These are phyloP conservation scores for Talaromyces marneffei DNA, from an alignment of 2,329 filamentous ascomycete genomes.

Conservation along the genomic window DNA sequence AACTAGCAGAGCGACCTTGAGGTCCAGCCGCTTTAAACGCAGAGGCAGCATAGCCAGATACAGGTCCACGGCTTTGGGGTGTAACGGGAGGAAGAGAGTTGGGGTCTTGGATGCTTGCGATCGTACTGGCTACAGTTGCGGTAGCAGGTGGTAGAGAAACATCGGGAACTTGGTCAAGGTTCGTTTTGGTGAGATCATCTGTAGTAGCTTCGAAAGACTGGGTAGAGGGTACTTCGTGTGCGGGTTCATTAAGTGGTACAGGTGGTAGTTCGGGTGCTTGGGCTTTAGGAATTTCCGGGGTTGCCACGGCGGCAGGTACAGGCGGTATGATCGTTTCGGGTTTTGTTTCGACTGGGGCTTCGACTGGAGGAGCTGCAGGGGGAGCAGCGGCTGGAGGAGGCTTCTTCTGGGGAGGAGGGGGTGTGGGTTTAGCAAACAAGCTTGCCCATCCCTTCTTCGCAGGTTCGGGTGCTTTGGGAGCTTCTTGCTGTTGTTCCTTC, in stretches of 20 bases:
- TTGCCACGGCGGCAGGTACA: conserved; percentile 38
- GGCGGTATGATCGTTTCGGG: conserved; percentile 23
- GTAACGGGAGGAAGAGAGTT: conserved; percentile 51
- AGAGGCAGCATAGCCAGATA: conserved; percentile 70
- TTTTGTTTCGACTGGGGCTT: conserved; percentile 33
- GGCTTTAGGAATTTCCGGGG: conserved; percentile 38
- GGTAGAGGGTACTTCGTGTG: conserved; percentile 28
- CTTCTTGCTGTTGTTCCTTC: conserved; percentile 18
- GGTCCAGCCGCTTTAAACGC: conserved; percentile 69
- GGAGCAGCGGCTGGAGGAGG: conserved; percentile 36
- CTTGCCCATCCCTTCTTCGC: conserved; percentile 60
- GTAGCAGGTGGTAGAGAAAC: conserved; percentile 69
- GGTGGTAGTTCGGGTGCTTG: conserved; percentile 28
- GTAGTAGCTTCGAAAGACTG: conserved; percentile 60
- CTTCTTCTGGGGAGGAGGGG: conserved; percentile 45
- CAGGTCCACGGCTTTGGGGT: conserved; percentile 46
- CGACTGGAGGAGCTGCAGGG: conserved; percentile 29
- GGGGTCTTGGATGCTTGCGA: conserved; percentile 78
- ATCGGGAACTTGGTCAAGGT: conserved; percentile 86
- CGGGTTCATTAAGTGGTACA: conserved; percentile 30
- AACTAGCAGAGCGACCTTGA: conserved; percentile 65
- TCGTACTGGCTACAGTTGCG: conserved; percentile 80
- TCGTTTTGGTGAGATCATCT: conserved; percentile 82
- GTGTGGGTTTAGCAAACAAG: conserved; percentile 62
- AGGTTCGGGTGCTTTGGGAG: conserved; percentile 34